Conservation (phyloP, 371 early-diverging fungal species). For the Lichtheimia corymbifera region DNA sequence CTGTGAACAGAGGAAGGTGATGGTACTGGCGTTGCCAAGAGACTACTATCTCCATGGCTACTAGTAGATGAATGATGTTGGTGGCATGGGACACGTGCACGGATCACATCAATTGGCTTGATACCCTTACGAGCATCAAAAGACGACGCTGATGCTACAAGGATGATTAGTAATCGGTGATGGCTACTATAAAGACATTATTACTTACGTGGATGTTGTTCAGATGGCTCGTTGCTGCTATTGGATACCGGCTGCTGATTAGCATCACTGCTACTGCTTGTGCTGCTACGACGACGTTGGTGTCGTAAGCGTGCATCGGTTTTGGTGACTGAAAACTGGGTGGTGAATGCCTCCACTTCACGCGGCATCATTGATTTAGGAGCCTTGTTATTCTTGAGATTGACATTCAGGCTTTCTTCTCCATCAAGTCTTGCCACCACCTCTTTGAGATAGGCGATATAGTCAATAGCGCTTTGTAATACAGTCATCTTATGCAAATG, state of each 20-base stretch:
- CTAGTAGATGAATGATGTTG: too few species aligned
- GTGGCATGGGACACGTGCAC: constrained; percentile 8
- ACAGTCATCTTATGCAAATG: constrained; percentile 76
- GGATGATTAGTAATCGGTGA: constrained; percentile 1
- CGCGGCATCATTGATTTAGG: constrained; percentile 39
- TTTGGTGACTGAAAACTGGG: constrained; percentile 32
- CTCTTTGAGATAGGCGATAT: constrained; percentile 61
- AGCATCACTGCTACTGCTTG: too few species aligned
- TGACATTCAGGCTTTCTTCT: constrained; percentile 20
- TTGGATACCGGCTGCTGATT: neutral
- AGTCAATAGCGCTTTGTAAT: constrained; percentile 73
- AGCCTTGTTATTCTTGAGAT: constrained; percentile 25
- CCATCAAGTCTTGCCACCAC: constrained; percentile 45
- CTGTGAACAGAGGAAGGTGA: constrained; percentile 6
- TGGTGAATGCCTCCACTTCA: constrained; percentile 46
- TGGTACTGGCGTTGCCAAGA: constrained; percentile 7
- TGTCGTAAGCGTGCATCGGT: too few species aligned
- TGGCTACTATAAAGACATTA: neutral
- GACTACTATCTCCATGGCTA: neutral
- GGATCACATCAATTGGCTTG: constrained; percentile 35
- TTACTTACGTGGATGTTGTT: neutral
- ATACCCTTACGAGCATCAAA: constrained; percentile 17
- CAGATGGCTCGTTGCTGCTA: neutral
- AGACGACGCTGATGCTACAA: neutral
- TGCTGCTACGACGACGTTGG: too few species aligned